These are phyloP conservation scores for Comarum palustre DNA, from an alignment of 306 rosid genomes.

Conservation along the genomic window DNA sequence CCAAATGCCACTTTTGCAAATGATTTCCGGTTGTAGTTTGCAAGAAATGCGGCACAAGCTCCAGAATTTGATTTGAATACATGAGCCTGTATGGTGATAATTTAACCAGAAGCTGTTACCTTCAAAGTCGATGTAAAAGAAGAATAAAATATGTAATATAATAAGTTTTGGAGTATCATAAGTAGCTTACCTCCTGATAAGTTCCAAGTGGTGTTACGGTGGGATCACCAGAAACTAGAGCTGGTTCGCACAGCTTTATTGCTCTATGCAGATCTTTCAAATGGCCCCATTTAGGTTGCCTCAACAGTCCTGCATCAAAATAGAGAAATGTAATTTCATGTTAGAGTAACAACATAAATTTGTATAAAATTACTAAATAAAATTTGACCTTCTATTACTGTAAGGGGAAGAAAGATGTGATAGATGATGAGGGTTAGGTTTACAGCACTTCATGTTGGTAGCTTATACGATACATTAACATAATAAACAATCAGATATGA, in stretches of 20 bases:
- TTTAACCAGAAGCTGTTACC: conserved; percentile 11
- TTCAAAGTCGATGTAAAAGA: conserved; percentile 10
- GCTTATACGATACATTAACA: background rate
- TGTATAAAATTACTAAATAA: background rate
- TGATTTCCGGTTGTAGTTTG: conserved; percentile 68
- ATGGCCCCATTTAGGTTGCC: conserved; percentile 99
- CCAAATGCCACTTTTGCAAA: conserved; percentile 72
- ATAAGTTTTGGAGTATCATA: conserved; percentile 13
- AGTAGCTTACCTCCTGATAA: conserved; percentile 61
- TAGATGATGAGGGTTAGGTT: background rate
- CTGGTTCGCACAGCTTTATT: conserved; percentile 85
- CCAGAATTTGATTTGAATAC: conserved; percentile 79
- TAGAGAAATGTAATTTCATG: conserved; percentile 12
- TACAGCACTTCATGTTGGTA: background rate
- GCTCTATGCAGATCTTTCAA: conserved; percentile 92
- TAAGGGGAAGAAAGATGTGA: background rate
- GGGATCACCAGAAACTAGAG: conserved; percentile 79
- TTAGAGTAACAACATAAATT: conserved; percentile 13
- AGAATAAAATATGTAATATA: background rate
- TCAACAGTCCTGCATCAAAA: conserved; percentile 55
- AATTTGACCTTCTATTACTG: background rate
- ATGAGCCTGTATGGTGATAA: conserved; percentile 57
- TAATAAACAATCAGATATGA: background rate
- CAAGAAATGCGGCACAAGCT: conserved; percentile 91
- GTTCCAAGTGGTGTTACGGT: conserved; percentile 59